phyloP scores from a whole-genome alignment of 306 rosid genomes.

The Acmispon strigosus region DNA sequence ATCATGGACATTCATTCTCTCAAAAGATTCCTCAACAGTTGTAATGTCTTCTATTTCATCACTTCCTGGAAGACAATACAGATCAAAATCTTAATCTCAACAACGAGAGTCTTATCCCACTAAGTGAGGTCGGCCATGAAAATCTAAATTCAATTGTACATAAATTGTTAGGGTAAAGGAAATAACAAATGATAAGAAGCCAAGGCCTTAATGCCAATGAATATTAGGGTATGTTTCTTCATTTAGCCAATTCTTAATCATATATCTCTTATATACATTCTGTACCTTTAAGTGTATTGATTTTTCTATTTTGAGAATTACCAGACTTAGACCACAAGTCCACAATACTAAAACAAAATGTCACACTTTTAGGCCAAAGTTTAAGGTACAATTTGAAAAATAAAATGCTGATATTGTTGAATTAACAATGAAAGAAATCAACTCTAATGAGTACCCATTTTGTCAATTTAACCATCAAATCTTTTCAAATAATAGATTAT shows the following conservation, averaged over 20 bases:
- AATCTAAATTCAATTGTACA: not conserved
- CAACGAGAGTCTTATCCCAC: too few relatives aligned
- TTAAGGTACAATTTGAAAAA: not conserved
- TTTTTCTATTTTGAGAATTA: not conserved
- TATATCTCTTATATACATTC: not conserved
- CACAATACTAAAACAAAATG: not conserved
- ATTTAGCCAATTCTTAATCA: too few relatives aligned
- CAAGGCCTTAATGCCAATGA: too few relatives aligned
- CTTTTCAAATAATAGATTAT: not conserved
- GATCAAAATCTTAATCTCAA: not conserved
- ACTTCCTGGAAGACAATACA: conserved; percentile 19
- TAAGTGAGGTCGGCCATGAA: not conserved
- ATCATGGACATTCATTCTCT: conserved; percentile 33
- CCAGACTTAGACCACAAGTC: not conserved
- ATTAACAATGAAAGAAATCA: not conserved
- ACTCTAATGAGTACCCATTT: not conserved
- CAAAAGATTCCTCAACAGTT: conserved; percentile 32
- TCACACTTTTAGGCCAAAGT: not conserved
- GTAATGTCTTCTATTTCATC: conserved; percentile 26
- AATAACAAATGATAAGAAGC: not conserved
- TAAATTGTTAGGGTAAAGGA: not conserved
- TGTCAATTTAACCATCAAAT: not conserved
- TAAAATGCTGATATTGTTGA: not conserved
- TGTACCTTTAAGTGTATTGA: not conserved
- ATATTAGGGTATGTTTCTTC: too few relatives aligned